These are phyloP conservation scores for Hymenoscyphus scutula DNA, from an alignment of 2,329 filamentous ascomycete genomes.

Conservation along the genomic window DNA sequence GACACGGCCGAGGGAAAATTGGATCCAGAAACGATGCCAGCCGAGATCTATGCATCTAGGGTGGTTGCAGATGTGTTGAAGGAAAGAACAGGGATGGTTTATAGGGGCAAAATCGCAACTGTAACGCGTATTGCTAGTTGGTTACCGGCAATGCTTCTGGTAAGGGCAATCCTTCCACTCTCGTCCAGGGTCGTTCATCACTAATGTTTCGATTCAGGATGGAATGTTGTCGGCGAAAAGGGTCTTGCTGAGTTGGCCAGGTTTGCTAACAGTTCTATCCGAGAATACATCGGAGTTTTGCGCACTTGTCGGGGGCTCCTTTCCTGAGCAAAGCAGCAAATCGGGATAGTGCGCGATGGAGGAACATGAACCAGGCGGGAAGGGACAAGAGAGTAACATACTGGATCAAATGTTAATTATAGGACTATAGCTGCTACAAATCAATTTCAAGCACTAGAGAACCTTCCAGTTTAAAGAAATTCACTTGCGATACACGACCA, in stretches of 20 bases:
- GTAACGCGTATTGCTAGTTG: background rate
- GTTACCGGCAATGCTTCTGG: conserved; percentile 6
- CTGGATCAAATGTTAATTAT: no score
- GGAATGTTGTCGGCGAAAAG: background rate
- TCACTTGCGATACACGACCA: no score
- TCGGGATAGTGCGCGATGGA: no score
- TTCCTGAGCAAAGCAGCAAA: no score
- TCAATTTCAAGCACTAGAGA: no score
- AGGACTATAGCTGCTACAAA: no score
- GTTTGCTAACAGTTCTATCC: background rate
- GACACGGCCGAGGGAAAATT: background rate
- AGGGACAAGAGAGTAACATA: no score
- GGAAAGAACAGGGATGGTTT: conserved; percentile 6
- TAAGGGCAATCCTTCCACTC: background rate
- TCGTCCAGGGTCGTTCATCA: background rate
- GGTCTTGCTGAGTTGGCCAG: background rate
- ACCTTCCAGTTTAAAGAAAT: no score
- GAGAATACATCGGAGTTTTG: no score
- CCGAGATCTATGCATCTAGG: conserved; percentile 8
- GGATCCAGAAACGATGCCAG: background rate
- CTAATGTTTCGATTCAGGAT: background rate
- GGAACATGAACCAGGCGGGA: no score
- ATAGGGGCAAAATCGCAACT: conserved; percentile 10
- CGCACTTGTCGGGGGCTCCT: no score
- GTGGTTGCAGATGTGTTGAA: conserved; percentile 11